Evolutionary conservation across 352 stramenopile genomes (phyloP), one percentile per base, ranked within the genome.

Genomic region (Phytopythium ostracodes): DNA sequence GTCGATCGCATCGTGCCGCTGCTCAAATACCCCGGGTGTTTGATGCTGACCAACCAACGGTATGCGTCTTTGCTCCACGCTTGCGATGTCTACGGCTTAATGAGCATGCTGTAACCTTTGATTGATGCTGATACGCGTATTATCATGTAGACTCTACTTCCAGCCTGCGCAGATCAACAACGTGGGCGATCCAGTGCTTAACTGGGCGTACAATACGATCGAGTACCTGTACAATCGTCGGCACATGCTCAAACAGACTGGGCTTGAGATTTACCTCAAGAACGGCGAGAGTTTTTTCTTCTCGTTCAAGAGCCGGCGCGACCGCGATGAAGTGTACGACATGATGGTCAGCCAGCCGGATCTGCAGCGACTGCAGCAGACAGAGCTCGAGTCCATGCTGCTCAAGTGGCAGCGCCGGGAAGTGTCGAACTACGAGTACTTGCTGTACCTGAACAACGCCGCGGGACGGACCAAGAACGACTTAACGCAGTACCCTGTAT

Each of bases 401-500:
- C 73, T 77, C 42, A 91, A 91, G 62, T 96, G 88, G 87, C 87
- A 96, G 56, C 72, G 73, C 14, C 73, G 81, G 2, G 81, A 92
- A 43, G 85, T 99, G 29, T 98, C 91, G 9, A 99, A 99, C 64
- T 99, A 96, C 53, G 87, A 96, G 42, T 98, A 98, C 61, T 65
- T 97, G 7, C 61, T 86, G 47, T 93, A 92, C 57, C 67, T 98
- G 27, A 98, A 98, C 73, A 94, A 92, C 51, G 71, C 87, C 38
- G 85, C 89, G 1, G 90, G 88, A 1, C 77, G 91, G 40, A 94
- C 84, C 31, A 81, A 87, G 59, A 97, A 97, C 55, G 91, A 98
- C 55, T 63, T 98, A 18, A 96, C 85, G 18, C 95, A 99, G 63
- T 99, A 99, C 73, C 96, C 96, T 1, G 94, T 99, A n/a, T 98